Conservation (phyloP, 345 rosid species). For the Conringia planisiliqua region DNA sequence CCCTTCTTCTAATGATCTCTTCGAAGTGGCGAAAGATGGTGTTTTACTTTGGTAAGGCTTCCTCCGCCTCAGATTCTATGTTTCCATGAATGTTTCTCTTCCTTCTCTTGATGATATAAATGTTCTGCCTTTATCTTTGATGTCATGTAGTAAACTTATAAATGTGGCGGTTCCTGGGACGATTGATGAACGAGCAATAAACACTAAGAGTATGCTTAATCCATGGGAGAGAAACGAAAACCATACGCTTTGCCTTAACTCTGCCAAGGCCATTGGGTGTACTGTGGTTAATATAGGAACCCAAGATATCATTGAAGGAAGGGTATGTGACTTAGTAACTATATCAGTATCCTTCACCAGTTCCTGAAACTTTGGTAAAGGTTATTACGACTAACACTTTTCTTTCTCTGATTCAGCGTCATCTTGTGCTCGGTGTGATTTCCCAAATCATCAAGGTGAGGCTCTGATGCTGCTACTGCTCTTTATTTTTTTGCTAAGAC, state of each 20-base stretch:
- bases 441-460: slow-evolving; percentile 94
- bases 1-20: slow-evolving; percentile 84
- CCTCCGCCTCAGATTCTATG: neutral
- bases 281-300: slow-evolving; percentile 97
- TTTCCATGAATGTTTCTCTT: neutral
- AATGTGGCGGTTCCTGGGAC: slow-evolving; percentile 99
- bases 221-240: slow-evolving; percentile 99
- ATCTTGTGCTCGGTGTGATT: slow-evolving; percentile 93
- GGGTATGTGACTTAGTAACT: slow-evolving; percentile 49
- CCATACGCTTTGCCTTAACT: slow-evolving; percentile 92
- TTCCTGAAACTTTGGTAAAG: neutral
- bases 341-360: neutral
- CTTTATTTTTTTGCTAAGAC: neutral
- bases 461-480: neutral
- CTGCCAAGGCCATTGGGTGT: slow-evolving; percentile 99
- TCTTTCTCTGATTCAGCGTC: slow-evolving; percentile 60
- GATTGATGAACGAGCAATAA: slow-evolving; percentile 94
- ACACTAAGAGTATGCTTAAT: slow-evolving; percentile 89
- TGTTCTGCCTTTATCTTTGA: slow-evolving; percentile 1
- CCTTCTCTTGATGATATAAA: neutral
- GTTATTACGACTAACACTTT: neutral
- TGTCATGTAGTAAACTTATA: slow-evolving; percentile 77
- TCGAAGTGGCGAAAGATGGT: slow-evolving; percentile 90
- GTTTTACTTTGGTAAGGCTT: slow-evolving; percentile 81
- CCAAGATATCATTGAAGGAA: slow-evolving; percentile 92